Conservation (phyloP, 2,329 filamentous ascomycete genomes). For the Penicillium sp. region DNA sequence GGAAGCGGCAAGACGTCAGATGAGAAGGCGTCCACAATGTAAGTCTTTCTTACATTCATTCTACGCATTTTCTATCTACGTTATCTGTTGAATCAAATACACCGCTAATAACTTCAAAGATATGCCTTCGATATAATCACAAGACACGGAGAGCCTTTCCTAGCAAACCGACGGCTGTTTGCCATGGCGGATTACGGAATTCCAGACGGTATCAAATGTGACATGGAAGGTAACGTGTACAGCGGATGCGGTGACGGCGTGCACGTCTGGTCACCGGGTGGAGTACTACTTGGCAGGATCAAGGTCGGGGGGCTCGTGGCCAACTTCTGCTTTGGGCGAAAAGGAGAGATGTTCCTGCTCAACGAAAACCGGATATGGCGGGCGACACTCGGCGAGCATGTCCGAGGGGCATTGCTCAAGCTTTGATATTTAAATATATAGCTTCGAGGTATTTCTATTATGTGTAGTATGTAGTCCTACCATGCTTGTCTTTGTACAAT, state of each 20-base stretch:
- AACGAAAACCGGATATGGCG: constrained; percentile 44
- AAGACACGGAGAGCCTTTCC: constrained; percentile 36
- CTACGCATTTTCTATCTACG: too few relatives aligned
- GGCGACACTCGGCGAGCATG: background rate
- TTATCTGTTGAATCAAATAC: too few relatives aligned
- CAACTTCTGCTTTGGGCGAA: constrained; percentile 49
- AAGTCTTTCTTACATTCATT: constrained; percentile 16
- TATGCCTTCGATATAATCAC: constrained; percentile 49
- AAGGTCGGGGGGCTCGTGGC: constrained; percentile 46
- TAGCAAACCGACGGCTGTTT: constrained; percentile 51
- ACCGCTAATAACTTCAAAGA: constrained; percentile 7
- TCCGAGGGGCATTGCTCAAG: background rate
- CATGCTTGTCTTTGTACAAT: too few relatives aligned
- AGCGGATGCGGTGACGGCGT: constrained; percentile 54
- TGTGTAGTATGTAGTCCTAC: too few relatives aligned
- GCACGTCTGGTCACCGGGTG: constrained; percentile 51
- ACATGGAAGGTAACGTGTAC: constrained; percentile 54
- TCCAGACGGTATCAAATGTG: constrained; percentile 48
- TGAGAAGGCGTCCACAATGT: constrained; percentile 22
- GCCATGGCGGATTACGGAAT: constrained; percentile 47
- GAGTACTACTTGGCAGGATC: constrained; percentile 55
- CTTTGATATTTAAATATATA: background rate
- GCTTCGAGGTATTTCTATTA: too few relatives aligned
- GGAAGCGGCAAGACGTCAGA: constrained; percentile 18
- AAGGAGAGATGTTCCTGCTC: constrained; percentile 38